Base-by-base conservation (phyloP, 1,139 yeast genomes). In the Wickerhamiella infanticola region DNA sequence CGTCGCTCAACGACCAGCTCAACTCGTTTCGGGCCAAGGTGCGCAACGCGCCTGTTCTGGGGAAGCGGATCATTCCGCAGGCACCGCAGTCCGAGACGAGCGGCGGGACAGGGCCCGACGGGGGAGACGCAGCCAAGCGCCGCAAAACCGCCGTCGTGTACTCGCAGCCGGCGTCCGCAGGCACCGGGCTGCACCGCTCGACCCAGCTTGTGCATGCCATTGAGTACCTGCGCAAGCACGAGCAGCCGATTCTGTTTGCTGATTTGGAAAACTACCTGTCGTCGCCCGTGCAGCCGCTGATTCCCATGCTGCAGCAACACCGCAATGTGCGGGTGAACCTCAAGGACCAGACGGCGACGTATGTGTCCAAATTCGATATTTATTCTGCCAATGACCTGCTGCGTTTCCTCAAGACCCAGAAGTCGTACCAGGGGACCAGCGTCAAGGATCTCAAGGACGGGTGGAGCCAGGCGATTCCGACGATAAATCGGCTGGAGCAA, bases 381-480 rank as follows among this genome's bases (percentile, higher is more conserved):
- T 78, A 84, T 55, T 75, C 81, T 3, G 81, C 81, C 3, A 83
- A 79, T 48, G 95, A 85, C 52, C 68, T 93, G 51, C 62, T 93
- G 47, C 72, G 76, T 49, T 81, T 80, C 54, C 69, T 93, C 49
- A 73, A 88, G 55, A 70, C 79, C 25, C 96, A 86, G 63, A 79
- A 83, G 1, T 84, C 95, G 2, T 86, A 84, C 61, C 84, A 79
- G 58, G 98, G 98, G 3, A 73, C 82, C 1, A 70, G 86, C 0
- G 95, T 90, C 31, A 84, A 84, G 58, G 95, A 88, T 57, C 70
- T 93, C 49, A 81, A 79, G 57, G 99, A 93, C 60, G 98, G 98
- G 24, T 93, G 99, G 99, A 74, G 82, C 44, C 94, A 88, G n/a
- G 88, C 95, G 60, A 63, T 81, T 42, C 77, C 75, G 5, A 82